phyloP scores from a whole-genome alignment of 1,284 basidiomycete genomes.

The Ustilago sp. region DNA sequence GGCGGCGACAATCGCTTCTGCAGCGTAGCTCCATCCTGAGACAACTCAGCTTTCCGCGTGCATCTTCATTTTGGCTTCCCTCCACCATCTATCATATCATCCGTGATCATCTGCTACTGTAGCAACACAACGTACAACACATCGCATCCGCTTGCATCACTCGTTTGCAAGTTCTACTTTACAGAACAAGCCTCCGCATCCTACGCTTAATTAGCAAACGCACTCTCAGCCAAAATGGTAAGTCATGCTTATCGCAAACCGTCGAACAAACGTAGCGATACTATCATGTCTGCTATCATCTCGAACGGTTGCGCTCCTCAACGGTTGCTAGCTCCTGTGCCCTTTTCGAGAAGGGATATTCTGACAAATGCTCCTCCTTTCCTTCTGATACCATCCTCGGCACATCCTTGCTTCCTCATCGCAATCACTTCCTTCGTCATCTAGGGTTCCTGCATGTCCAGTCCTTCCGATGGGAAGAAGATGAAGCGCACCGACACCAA shows the following conservation, averaged over 20 bases:
- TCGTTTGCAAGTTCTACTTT: constrained; percentile 14
- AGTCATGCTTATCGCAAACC: not conserved
- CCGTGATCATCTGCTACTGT: constrained; percentile 8
- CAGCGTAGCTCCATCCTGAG: constrained; percentile 10
- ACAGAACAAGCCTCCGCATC: constrained; percentile 2
- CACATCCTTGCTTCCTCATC: not conserved
- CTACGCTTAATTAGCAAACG: not conserved
- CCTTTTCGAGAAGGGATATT: not conserved
- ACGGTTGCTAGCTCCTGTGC: not conserved
- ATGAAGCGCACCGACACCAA: constrained; percentile 69
- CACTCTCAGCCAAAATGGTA: constrained; percentile 36
- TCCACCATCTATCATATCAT: constrained; percentile 13
- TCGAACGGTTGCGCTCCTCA: not conserved
- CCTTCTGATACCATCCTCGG: not conserved
- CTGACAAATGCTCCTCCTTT: not conserved
- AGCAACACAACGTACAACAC: constrained; percentile 7
- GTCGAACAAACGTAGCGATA: not conserved
- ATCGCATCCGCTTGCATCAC: constrained; percentile 8
- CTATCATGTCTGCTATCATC: not conserved
- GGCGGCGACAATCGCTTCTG: not conserved
- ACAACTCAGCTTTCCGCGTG: constrained; percentile 11
- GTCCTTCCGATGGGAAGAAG: constrained; percentile 63
- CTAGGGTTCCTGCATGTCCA: constrained; percentile 62
- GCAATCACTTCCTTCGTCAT: not conserved
- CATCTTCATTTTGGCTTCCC: not conserved